Evolutionary conservation across 2,329 filamentous ascomycete species (phyloP).

Genomic region (Colletotrichum sp.): DNA sequence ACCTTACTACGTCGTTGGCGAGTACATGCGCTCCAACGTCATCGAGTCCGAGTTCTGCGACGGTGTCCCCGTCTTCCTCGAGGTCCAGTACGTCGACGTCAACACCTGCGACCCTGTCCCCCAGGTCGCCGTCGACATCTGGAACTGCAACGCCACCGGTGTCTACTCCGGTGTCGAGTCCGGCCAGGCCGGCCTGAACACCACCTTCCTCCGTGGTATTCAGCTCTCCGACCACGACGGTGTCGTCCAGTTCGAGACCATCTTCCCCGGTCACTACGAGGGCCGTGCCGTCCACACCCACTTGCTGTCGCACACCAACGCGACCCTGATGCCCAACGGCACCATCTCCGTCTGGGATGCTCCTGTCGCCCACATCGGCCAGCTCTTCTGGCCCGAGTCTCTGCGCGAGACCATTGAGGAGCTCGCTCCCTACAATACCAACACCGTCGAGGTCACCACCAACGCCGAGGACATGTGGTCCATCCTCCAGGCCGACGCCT

Average conservation of each 20-base stretch:
- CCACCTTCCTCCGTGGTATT: conserved; percentile 39
- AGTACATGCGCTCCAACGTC: conserved; percentile 48
- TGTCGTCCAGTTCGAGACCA: conserved; percentile 45
- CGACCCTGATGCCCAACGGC: conserved; percentile 33
- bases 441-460: conserved; percentile 47
- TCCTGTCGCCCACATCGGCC: conserved; percentile 63
- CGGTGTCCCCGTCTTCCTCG: conserved; percentile 44
- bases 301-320: conserved; percentile 41
- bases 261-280: conserved; percentile 50
- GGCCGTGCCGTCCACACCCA: conserved; percentile 54
- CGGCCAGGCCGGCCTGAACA: conserved; percentile 27
- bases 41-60: conserved; percentile 39
- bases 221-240: conserved; percentile 44
- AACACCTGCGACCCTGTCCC: conserved; percentile 24
- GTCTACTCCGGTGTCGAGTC: conserved; percentile 41
- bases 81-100: conserved; percentile 26
- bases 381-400: conserved; percentile 66
- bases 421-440: conserved; percentile 49
- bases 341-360: conserved; percentile 34
- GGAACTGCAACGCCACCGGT: conserved; percentile 38
- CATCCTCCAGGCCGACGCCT: conserved; percentile 49
- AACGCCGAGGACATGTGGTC: conserved; percentile 53
- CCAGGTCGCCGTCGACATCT: conserved; percentile 24
- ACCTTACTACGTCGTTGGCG: conserved; percentile 43
- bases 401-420: conserved; percentile 56